Base-by-base conservation (phyloP, 768 basidiomycete genomes). In the Macrolepiota fuliginosa region DNA sequence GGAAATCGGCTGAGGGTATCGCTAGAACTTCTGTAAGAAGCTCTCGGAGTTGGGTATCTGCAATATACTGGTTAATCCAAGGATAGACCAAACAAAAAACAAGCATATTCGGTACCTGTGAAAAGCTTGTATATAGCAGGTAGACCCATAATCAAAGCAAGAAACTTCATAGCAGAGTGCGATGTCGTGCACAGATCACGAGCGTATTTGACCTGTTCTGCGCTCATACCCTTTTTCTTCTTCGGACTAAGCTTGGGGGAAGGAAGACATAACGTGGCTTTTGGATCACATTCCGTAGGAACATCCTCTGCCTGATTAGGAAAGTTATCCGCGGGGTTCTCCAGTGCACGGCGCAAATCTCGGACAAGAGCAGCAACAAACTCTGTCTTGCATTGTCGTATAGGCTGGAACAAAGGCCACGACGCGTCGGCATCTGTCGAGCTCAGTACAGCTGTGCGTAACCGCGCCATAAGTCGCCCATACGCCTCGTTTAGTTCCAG, bases 141-240 rank as follows among this genome's bases (percentile, higher is more conserved):
- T 40, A 84, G 66, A 0, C 86, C 82, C 63, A 91, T 84, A 9
- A 88, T 67, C 13, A 85, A 74, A 5, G 80, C 76, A 19, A 94
- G 82, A 11, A 91, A 71, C 63, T 84, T 87, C 62, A 93, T 79
- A 15, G 85, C 90, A 1, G 86, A 81, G 67, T 92, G 91, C 39
- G 81, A 83, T 3, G 85, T 85, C 1, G 87, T 89, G 70, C 86
- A 91, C 19, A 94, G 76, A 71, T 94, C 92, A 24, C 92, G 81
- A 5, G 91, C 91, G 67, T 86, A 84, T 67, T 89, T 92, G 56
- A 87, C 87, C 71, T 91, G 88, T 62, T 89, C 87, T 47, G 85
- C 92, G 0, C 83, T 83, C 84, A 92, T 84, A 4, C 92, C 81
- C 68, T 82, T 84, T 73, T 81, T 89, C 73, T 80, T 83, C 72